These are phyloP conservation scores for Solanum lycopersicoides DNA, from an alignment of 257 asterid species.

Conservation along the genomic window DNA sequence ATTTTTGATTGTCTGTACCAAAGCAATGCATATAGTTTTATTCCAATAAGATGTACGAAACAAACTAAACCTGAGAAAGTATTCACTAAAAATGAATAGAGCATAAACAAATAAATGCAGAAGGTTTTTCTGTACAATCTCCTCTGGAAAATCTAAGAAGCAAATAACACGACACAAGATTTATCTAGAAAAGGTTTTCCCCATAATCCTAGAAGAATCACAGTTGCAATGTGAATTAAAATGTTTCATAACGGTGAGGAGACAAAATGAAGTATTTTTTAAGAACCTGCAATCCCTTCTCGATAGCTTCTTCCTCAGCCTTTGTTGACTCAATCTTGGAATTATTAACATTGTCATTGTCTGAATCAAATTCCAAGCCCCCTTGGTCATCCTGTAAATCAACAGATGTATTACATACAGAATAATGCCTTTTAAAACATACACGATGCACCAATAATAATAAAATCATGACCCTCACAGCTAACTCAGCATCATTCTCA, in stretches of 20 bases:
- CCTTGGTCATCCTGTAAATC: conserved; percentile 47
- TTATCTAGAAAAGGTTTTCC: background rate
- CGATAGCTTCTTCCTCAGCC: conserved; percentile 93
- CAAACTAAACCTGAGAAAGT: background rate
- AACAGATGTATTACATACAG: background rate
- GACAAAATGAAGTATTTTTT: background rate
- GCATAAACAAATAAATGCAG: background rate
- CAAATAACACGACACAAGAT: background rate
- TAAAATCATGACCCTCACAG: conserved; percentile 24
- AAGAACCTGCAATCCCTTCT: conserved; percentile 86
- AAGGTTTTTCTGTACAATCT: background rate
- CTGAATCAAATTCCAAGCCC: conserved; percentile 64
- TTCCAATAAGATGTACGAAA: background rate
- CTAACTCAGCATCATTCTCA: conserved; percentile 42
- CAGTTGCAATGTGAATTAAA: background rate
- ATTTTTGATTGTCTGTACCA: conserved; percentile 62
- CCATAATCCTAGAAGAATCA: background rate
- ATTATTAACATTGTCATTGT: conserved; percentile 43
- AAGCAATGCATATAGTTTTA: background rate
- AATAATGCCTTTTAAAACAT: background rate
- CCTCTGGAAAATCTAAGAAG: background rate
- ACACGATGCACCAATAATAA: background rate
- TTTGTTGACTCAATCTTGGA: conserved; percentile 80
- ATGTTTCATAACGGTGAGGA: background rate
- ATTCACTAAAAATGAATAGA: background rate